Percentiles rank a stretch among this genome's conserved stretches.
These are phyloP conservation scores for Suillus bovinus DNA, from an alignment of 768 basidiomycete genomes.

Conservation along the genomic window DNA sequence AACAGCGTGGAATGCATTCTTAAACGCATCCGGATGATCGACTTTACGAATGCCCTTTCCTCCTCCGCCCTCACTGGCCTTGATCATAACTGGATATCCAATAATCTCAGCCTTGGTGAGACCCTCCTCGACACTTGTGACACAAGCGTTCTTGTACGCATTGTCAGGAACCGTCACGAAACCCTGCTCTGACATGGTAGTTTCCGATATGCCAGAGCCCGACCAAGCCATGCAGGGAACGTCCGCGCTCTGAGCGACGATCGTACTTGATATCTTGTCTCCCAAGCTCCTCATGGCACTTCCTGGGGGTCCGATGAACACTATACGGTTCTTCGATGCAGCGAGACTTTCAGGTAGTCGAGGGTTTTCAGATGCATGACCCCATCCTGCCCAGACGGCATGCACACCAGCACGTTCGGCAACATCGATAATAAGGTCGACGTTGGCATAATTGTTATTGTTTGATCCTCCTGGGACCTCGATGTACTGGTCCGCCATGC, in stretches of 20 bases:
- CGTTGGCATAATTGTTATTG: slow-evolving; percentile 99
- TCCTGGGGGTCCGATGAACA: slow-evolving; percentile 99
- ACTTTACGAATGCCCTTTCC: slow-evolving; percentile 99
- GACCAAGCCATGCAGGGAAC: slow-evolving; percentile 99
- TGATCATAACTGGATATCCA: slow-evolving; percentile 99
- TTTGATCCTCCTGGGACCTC: slow-evolving; percentile 98
- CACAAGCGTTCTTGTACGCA: slow-evolving; percentile 87
- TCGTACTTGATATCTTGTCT: slow-evolving; percentile 99
- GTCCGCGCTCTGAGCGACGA: slow-evolving; percentile 94
- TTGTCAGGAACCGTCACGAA: slow-evolving; percentile 94
- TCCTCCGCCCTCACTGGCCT: slow-evolving; percentile 98
- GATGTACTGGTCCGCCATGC: slow-evolving; percentile 99
- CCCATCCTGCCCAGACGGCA: slow-evolving; percentile 99
- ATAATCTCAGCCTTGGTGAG: slow-evolving; percentile 81
- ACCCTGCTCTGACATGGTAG: slow-evolving; percentile 78
- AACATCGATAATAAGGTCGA: slow-evolving; percentile 97
- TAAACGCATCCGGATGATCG: slow-evolving; percentile 82
- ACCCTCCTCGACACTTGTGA: slow-evolving; percentile 86
- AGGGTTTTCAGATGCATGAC: slow-evolving; percentile 98
- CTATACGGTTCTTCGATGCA: slow-evolving; percentile 91
- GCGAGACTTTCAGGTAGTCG: slow-evolving; percentile 91
- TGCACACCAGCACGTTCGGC: slow-evolving; percentile 97
- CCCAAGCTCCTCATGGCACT: slow-evolving; percentile 99
- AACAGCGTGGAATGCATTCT: slow-evolving; percentile 92
- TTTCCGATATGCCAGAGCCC: slow-evolving; percentile 90